Percentiles rank a stretch among this genome's conserved stretches.
Conservation (phyloP, 441 rosid species). For the Erodium chrysanthum region DNA sequence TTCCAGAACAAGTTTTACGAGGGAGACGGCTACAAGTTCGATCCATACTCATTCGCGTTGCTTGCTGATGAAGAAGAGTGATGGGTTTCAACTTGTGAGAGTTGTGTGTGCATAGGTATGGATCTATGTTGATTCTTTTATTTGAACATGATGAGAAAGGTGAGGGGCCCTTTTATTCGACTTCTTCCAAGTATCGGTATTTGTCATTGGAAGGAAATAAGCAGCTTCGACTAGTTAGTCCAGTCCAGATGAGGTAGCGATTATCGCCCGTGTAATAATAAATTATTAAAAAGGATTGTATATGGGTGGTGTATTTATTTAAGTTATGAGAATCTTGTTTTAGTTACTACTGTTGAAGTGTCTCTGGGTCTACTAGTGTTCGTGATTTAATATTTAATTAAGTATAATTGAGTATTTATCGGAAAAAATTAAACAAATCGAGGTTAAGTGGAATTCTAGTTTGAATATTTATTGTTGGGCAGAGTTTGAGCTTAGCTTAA, state of each 20-base stretch:
- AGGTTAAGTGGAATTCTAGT: no score
- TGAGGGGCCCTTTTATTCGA: not conserved
- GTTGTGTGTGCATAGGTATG: conserved; percentile 2
- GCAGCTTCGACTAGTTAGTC: not conserved
- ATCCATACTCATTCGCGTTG: conserved; percentile 56
- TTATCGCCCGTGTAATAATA: not conserved
- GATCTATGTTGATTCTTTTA: conserved; percentile 8
- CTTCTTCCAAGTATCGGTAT: not conserved
- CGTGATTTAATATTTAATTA: no score
- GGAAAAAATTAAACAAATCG: no score
- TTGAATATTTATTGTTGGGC: no score
- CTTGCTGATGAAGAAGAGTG: conserved; percentile 48
- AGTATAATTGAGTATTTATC: no score
- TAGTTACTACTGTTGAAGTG: not conserved
- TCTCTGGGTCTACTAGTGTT: no score
- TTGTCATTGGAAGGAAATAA: conserved; percentile 3
- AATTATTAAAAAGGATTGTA: not conserved
- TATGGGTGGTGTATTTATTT: not conserved
- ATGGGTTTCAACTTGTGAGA: conserved; percentile 6
- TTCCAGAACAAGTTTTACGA: conserved; percentile 90
- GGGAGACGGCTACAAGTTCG: conserved; percentile 84
- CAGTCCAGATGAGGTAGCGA: conserved; percentile 1
- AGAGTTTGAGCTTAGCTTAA: no score
- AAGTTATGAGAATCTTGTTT: not conserved
- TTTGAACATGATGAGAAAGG: not conserved